A percentile compares a stretch with the other conserved stretches of the same genome.
Evolutionary conservation across 2,329 filamentous ascomycete genomes (phyloP).

Genomic region (Diaporthe sp.): DNA sequence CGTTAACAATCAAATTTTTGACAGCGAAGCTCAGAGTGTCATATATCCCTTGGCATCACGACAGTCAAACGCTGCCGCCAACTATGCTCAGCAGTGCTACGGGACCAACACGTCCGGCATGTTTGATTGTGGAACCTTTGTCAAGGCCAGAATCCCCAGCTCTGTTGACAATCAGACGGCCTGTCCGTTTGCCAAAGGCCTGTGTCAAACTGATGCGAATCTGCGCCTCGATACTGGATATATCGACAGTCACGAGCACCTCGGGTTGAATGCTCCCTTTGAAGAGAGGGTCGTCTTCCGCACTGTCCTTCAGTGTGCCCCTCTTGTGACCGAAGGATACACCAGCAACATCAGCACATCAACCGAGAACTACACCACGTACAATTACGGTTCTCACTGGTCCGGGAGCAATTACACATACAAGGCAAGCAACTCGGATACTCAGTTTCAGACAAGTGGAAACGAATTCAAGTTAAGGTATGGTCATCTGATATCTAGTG

Average conservation of each 20-base stretch:
- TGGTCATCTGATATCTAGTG: background rate
- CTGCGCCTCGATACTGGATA: conserved; percentile 41
- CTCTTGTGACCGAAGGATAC: conserved; percentile 35
- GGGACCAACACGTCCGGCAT: conserved; percentile 3
- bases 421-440: background rate
- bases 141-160: background rate
- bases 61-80: background rate
- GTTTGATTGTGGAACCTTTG: conserved; percentile 24
- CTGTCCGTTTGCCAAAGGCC: conserved; percentile 42
- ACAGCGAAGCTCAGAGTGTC: background rate
- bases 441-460: background rate
- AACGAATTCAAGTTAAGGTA: background rate
- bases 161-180: conserved; percentile 21
- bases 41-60: background rate
- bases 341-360: background rate
- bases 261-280: conserved; percentile 43
- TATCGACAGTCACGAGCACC: conserved; percentile 42
- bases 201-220: conserved; percentile 38
- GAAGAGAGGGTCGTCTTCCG: conserved; percentile 39
- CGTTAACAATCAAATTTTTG: background rate
- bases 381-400: conserved; percentile 22
- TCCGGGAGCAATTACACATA: background rate
- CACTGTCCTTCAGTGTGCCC: conserved; percentile 27
- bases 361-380: conserved; percentile 28
- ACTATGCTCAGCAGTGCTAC: conserved; percentile 44